Evolutionary conservation across 352 stramenopile genomes (phyloP), one percentile per base, ranked within the genome.

Genomic region (Phytopythium helicoides): DNA sequence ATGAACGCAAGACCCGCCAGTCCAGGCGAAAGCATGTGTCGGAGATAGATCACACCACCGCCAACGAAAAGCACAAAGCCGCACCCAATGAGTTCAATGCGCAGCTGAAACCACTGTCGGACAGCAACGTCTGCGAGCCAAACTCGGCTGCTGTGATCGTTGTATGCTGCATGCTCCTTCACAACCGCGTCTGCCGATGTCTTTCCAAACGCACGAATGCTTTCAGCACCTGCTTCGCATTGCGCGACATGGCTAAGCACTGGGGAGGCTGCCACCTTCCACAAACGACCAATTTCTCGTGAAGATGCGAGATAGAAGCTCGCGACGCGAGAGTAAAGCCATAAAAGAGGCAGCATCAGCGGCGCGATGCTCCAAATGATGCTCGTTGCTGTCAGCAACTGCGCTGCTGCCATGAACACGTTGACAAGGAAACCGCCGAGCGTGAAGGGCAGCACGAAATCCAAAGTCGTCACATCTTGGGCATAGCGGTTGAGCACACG

Each of bases 331-430:
- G 89, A 71, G 62, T 96, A 96, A 3, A 85, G 44, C 26, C 85
- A 84, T 11, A 71, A 56, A 12, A 86, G 71, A 6, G 68, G 77
- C 14, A 78, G 65, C 5, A 91, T 97, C 6, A 92, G 89, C 73
- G 98, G 92, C 52, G 98, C 92, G 67, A 73, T 72, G 45, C 76
- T 71, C 42, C 80, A 77, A 8, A 86, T 87, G 0, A 83, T 74
- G 35, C 66, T 69, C 26, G 84, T 44, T 21, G 93, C 81, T 0
- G 74, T 75, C 11, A 57, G 64, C 6, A 92, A 67, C 38, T 66
- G 77, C 53, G 78, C 84, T 4, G 84, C 56, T 6, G 73, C 86
- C n/a, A 54, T 67, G 23, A 82, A 70, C n/a, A 68, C 74, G 45
- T 90, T 73, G 25, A 62, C 67, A n/a, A 92, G 50, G 46, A 67